Percentiles rank a stretch among this genome's conserved stretches.
These are phyloP conservation scores for Pleurotus tuoliensis DNA, from an alignment of 768 basidiomycete genomes.

Conservation along the genomic window DNA sequence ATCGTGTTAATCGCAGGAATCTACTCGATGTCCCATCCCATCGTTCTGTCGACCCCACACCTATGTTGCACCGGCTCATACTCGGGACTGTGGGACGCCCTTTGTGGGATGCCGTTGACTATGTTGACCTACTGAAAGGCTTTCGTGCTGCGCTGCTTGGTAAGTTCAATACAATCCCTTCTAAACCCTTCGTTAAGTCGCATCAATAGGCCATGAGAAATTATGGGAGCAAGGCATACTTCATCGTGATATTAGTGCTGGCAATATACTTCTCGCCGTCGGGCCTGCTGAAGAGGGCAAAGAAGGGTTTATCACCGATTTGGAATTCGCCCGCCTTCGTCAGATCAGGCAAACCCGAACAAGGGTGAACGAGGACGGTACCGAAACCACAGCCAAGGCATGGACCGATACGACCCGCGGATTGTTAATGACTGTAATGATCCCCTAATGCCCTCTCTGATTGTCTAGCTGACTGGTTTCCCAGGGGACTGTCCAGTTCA, in stretches of 20 bases:
- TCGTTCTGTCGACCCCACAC: background rate
- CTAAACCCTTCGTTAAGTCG: too few relatives aligned
- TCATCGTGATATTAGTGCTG: constrained; percentile 8
- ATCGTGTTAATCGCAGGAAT: background rate
- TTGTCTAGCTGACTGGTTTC: background rate
- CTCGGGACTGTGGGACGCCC: constrained; percentile 14
- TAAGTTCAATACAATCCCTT: background rate
- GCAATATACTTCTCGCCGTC: background rate
- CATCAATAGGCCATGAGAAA: background rate
- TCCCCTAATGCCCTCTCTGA: background rate
- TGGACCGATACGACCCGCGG: background rate
- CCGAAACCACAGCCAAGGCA: background rate
- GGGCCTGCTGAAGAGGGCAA: background rate
- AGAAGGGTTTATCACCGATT: constrained; percentile 5
- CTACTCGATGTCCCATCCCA: background rate
- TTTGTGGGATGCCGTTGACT: constrained; percentile 15
- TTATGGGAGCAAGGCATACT: background rate
- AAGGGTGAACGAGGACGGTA: background rate
- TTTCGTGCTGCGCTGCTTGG: constrained; percentile 14
- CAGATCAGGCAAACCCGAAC: background rate
- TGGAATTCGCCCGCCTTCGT: background rate
- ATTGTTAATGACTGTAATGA: background rate
- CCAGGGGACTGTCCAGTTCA: constrained; percentile 8
- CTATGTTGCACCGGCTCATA: constrained; percentile 14
- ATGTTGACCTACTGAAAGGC: constrained; percentile 13